Base-by-base conservation (phyloP, 1,284 basidiomycete species). In the Coniferiporia sulphurascens region DNA sequence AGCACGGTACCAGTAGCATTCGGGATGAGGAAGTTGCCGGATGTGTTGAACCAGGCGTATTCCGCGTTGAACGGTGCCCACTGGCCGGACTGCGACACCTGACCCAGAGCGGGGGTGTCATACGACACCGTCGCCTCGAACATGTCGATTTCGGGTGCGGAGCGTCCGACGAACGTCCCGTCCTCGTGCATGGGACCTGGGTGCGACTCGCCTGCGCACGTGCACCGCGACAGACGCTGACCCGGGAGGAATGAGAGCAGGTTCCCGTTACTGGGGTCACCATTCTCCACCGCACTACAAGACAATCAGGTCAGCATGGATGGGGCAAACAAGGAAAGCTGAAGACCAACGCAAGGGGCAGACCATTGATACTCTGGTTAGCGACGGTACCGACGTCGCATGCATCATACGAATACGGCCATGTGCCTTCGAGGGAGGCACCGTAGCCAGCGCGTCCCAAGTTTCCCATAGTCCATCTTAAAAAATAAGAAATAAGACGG, bases 131-230 rank as follows among this genome's bases (percentile, higher is more conserved):
- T 78, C 2, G 89, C 84, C 72, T 94, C 92, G 63, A 93, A 73
- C 36, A 93, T 79, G 72, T 94, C 91, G 63, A 95, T 91, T 74
- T 95, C 92, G 0, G 93, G 93, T 0, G 90, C 89, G 4, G 86
- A 80, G 56, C 93, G 82, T n/a, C 93, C 94, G 8, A 84, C 81
- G 55, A 78, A 87, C 12, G 81, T 80, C 10, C 81, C 81, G 66
- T 82, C 78, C 15, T 67, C 58, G 53, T 75, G 73, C 35, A 68
- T 76, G 12, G 93, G 93, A 0, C 93, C 93, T 0, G 93, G 93
- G 67, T 96, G 93, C 51, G 86, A 83, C 55, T 86, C 84, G n/a
- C 82, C 81, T 0, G 84, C 75, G 68, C 93, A 96, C 1, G 93
- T 93, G 73, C 93, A 96, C 0, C 89, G 80, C 4, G 90, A 93